Conservation (phyloP, 225 moss, liverwort and hornwort species). For the Neckera pumila region DNA sequence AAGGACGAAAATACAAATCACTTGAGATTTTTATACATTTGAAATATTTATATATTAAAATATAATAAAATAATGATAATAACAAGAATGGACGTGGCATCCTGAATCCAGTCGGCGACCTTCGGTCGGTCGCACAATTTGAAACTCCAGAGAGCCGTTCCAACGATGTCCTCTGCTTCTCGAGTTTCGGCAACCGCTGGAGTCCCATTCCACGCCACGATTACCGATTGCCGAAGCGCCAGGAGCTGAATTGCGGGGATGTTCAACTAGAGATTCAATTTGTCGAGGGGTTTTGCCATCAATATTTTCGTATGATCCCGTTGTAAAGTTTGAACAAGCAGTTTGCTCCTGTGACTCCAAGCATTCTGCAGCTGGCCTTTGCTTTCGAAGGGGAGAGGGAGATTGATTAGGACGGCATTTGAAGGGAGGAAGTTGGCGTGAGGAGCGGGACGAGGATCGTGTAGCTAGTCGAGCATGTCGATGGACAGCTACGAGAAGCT, state of each 20-base stretch:
- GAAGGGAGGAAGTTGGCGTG: not conserved
- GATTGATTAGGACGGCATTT: not conserved
- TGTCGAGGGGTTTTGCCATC: not conserved
- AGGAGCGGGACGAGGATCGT: not conserved
- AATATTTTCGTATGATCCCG: not conserved
- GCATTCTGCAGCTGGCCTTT: not conserved
- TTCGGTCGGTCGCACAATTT: not conserved
- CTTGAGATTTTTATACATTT: too few species aligned
- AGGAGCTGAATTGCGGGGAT: too few species aligned
- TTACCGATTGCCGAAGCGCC: not conserved
- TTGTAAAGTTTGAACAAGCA: not conserved
- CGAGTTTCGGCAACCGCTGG: not conserved
- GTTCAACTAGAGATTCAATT: not conserved
- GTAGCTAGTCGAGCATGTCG: not conserved
- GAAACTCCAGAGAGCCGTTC: not conserved
- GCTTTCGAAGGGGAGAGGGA: not conserved
- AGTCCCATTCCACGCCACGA: not conserved
- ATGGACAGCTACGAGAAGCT: constrained; percentile 41
- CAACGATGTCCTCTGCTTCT: not conserved
- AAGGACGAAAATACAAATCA: too few species aligned
- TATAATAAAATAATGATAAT: too few species aligned
- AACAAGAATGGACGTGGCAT: too few species aligned
- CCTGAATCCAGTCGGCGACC: not conserved
- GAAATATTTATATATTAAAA: too few species aligned
- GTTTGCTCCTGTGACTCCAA: not conserved